phyloP scores from a whole-genome alignment of 305 asterid species.

The Fraxinus dipetala region DNA sequence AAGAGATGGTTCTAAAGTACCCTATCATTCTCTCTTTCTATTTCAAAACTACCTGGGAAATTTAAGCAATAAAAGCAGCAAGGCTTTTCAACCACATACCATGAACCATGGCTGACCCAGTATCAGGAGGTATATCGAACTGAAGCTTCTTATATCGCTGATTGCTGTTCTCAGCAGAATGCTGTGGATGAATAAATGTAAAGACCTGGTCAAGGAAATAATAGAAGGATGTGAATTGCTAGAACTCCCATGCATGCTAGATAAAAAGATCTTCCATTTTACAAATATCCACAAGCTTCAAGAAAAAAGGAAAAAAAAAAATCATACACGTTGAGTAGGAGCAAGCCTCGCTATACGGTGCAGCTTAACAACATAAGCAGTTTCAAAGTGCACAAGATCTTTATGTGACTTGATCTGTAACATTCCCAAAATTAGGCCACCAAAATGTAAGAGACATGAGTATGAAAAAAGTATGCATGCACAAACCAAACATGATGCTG shows the following conservation, averaged over 20 bases:
- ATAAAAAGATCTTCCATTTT: background rate
- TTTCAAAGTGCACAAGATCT: constrained; percentile 95
- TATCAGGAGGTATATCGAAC: constrained; percentile 67
- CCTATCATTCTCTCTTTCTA: background rate
- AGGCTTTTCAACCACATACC: constrained; percentile 47
- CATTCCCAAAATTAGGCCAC: constrained; percentile 22
- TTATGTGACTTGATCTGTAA: constrained; percentile 82
- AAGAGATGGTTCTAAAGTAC: background rate
- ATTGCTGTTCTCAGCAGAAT: constrained; percentile 57
- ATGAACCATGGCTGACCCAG: constrained; percentile 87
- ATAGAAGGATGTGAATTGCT: constrained; percentile 22
- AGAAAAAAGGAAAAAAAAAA: constrained; percentile 36
- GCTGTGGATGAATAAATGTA: constrained; percentile 78
- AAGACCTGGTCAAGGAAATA: constrained; percentile 60
- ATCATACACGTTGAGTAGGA: constrained; percentile 75
- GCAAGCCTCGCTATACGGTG: constrained; percentile 95
- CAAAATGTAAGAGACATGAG: constrained; percentile 14
- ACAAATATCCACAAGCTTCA: constrained; percentile 26
- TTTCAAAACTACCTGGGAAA: background rate
- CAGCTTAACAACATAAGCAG: constrained; percentile 95
- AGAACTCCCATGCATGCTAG: constrained; percentile 7
- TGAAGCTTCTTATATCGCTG: constrained; percentile 71
- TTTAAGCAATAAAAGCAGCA: background rate
- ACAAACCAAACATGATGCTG: constrained; percentile 4
- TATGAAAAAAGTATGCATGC: background rate